phyloP scores from a whole-genome alignment of 2,329 filamentous ascomycete species.

The Exutisphaerella laricina region DNA sequence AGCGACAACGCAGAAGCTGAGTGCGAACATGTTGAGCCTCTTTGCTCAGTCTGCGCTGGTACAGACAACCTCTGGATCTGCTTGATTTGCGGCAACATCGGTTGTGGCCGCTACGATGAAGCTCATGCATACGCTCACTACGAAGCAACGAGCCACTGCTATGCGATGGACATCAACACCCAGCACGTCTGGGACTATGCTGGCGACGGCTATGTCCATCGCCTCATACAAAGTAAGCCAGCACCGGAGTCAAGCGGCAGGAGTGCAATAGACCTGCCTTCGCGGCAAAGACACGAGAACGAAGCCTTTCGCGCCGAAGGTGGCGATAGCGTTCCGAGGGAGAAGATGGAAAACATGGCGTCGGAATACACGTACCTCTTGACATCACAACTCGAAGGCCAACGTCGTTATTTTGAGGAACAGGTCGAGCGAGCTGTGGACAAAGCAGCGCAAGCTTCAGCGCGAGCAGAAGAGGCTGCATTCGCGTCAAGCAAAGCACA shows the following conservation, averaged over 20 bases:
- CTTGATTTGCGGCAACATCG: constrained; percentile 84
- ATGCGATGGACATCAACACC: constrained; percentile 85
- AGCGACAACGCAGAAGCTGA: constrained; percentile 22
- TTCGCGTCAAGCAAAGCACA: constrained; percentile 44
- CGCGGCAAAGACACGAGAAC: constrained; percentile 35
- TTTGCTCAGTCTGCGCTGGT: constrained; percentile 77
- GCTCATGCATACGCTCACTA: constrained; percentile 92
- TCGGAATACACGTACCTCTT: constrained; percentile 93
- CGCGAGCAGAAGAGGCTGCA: constrained; percentile 59
- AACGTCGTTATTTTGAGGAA: constrained; percentile 90
- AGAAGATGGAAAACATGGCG: constrained; percentile 71
- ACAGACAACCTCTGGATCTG: constrained; percentile 89
- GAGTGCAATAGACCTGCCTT: constrained; percentile 76
- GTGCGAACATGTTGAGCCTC: constrained; percentile 54
- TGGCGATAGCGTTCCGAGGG: constrained; percentile 65
- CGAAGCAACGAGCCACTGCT: constrained; percentile 83
- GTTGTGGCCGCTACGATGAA: constrained; percentile 91
- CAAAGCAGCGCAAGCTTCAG: constrained; percentile 72
- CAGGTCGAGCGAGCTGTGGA: constrained; percentile 82
- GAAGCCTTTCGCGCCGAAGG: constrained; percentile 37
- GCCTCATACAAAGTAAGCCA: constrained; percentile 87
- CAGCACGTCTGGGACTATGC: constrained; percentile 99
- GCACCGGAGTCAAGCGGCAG: constrained; percentile 36
- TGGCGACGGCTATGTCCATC: constrained; percentile 91
- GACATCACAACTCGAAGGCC: constrained; percentile 85